phyloP scores from a whole-genome alignment of 768 basidiomycete genomes.

The Epithele typhae region DNA sequence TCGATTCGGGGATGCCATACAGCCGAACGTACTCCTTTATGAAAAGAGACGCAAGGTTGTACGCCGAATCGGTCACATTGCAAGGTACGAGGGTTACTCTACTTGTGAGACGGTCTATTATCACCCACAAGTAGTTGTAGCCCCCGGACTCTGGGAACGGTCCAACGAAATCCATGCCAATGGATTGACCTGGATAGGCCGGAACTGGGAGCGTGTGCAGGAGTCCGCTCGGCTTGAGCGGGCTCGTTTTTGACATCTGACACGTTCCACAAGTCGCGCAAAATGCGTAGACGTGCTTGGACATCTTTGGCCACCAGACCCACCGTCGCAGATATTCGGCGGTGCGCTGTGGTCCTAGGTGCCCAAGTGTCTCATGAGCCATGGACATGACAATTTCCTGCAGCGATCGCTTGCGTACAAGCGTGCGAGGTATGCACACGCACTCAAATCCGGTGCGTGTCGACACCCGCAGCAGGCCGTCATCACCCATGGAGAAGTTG shows the following conservation, averaged over 20 bases:
- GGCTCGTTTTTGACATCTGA: too few relatives aligned
- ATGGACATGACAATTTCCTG: conserved; percentile 21
- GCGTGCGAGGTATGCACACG: conserved; percentile 20
- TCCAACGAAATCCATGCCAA: conserved; percentile 38
- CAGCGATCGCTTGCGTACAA: conserved; percentile 6
- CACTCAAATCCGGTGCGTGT: too few relatives aligned
- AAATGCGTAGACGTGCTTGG: conserved; percentile 14
- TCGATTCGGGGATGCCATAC: conserved; percentile 20
- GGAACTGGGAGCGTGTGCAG: conserved; percentile 29
- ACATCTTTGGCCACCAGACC: conserved; percentile 33
- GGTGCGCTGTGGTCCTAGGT: conserved; percentile 27
- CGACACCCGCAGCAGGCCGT: too few relatives aligned
- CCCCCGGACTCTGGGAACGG: conserved; percentile 27
- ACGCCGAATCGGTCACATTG: conserved; percentile 9
- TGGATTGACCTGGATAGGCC: conserved; percentile 30
- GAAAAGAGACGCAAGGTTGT: conserved; percentile 15
- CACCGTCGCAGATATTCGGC: conserved; percentile 27
- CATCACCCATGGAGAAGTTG: too few relatives aligned
- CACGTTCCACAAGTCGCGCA: conserved; percentile 19
- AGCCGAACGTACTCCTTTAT: conserved; percentile 15
- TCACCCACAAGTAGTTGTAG: conserved; percentile 23
- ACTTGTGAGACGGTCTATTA: conserved; percentile 20
- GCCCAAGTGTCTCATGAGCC: conserved; percentile 30
- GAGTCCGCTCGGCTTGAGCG: too few relatives aligned
- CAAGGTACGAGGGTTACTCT: conserved; percentile 17